Evolutionary conservation across 192 early-diverging fungal species (phyloP).

Genomic region (Dimargaris verticillata): DNA sequence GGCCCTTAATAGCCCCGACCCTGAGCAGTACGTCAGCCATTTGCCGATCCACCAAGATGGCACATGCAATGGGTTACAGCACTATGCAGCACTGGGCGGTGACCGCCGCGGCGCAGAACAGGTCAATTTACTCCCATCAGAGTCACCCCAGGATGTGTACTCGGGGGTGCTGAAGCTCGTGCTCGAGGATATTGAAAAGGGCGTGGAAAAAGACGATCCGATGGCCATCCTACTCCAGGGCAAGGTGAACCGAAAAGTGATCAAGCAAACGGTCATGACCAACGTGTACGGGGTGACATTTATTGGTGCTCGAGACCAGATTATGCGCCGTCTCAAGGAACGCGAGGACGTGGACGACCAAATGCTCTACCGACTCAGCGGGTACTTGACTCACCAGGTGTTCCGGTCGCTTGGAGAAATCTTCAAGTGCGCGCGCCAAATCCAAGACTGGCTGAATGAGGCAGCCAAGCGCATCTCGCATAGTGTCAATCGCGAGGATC

Average conservation of each 20-base stretch:
- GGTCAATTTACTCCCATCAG: constrained; percentile 74
- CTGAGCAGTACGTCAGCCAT: constrained; percentile 46
- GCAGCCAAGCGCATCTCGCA: constrained; percentile 67
- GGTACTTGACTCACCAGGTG: constrained; percentile 65
- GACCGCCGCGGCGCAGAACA: constrained; percentile 71
- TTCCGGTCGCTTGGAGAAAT: constrained; percentile 78
- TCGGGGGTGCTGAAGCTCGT: constrained; percentile 70
- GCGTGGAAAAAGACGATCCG: constrained; percentile 38
- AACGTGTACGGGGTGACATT: constrained; percentile 98
- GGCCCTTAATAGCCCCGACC: constrained; percentile 55
- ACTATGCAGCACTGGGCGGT: constrained; percentile 92
- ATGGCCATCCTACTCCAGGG: constrained; percentile 46
- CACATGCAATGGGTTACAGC: constrained; percentile 95
- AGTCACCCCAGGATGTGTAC: constrained; percentile 86
- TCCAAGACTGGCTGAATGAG: constrained; percentile 89
- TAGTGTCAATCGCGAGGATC: constrained; percentile 38
- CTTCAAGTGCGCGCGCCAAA: constrained; percentile 73
- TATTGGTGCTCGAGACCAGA: constrained; percentile 79
- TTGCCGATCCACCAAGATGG: constrained; percentile 94
- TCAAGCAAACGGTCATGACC: constrained; percentile 99
- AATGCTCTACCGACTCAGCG: constrained; percentile 28
- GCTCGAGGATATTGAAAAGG: constrained; percentile 44
- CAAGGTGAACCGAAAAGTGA: constrained; percentile 76
- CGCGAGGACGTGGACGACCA: constrained; percentile 47
- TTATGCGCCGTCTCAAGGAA: constrained; percentile 69